Base-by-base conservation (phyloP, 2,329 filamentous ascomycete genomes). In the Graphilbum ipis-grandicollis region DNA sequence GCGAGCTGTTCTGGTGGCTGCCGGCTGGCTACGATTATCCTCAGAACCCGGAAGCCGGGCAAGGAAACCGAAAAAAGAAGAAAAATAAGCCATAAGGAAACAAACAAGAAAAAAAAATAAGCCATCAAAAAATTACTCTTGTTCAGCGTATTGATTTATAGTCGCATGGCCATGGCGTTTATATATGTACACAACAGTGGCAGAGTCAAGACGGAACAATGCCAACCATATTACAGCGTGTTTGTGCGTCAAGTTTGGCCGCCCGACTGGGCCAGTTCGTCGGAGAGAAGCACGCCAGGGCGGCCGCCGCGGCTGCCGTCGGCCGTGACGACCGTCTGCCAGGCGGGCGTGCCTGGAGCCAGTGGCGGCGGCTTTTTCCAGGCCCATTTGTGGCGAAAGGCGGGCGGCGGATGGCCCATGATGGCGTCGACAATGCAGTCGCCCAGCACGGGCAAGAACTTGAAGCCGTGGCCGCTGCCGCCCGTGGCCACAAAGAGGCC, bases 401-500 rank as follows among this genome's bases (percentile, higher is more conserved):
- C 65, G 4, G 57, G 50, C 0, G 59, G 56, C 13, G 60, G 59
- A 7, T 55, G 43, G 28, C 62, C 52, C 38, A 63, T 50, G 39
- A 79, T 56, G 39, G 65, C 65, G 43, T 74, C 71, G 2, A 65
- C 63, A 25, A 78, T 60, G 48, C 69, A 70, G 22, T 73, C 66
- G 9, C 75, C 75, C 12, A 80, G 56, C 5, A 79, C 66, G 0
- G 75, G 75, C 38, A 79, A 52, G 52, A 80, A 80, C 52, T 80
- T 80, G 61, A 75, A 80, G 5, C 56, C 75, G 50, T 78, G 73
- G 3, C 73, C 72, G 43, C 70, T 75, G 37, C 71, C 73, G 3
- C 71, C 73, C 0, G 71, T 75, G 0, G 70, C 70, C 19, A 78
- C 47, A 47, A 78, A 77, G 4, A 77, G 54, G 13, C 65, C 63